Evolutionary conservation across 176 grass and related monocot species (phyloP), one percentile per base, ranked within the genome.

Genomic region (Phoenix roebelenii): DNA sequence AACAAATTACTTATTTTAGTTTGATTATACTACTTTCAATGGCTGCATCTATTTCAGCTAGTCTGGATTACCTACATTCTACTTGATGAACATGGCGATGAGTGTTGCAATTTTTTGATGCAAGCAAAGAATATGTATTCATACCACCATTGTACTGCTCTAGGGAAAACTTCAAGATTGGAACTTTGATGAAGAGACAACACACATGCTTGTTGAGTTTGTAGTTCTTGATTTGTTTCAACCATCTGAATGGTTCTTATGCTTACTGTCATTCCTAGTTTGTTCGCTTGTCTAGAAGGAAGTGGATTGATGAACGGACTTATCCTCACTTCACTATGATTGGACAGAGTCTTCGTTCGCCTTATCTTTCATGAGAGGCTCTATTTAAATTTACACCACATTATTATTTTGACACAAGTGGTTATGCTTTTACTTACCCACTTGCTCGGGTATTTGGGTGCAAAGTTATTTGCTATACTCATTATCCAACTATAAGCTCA

Each of bases 321-420:
- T 91, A 91, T 77, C 81, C 93, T 4, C 76, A 67, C 51, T 97
- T 97, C 66, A 97, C 93, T 5, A 97, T 97, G 93, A 97, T 97
- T 25, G 93, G 93, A 5, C 87, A 97, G 74, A 91, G 87, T 68
- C 78, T 97, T 66, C 87, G 93, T 24, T 91, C 93, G 7, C 69
- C 85, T 63, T 97, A 91, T 68, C 87, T 97, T 49, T 77, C 84
- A 74, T 97, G 84, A 84, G 93, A 91, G 59, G 93, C 93, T 77
- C 74, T 97, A 18, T 61, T 64, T 14, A 91, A 88, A 54, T 85
- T 85, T 66, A 85, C 76, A 3, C 93, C 84, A 0, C 68, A 91
- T 29, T 85, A 80, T 50, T 97, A 91, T 74, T 77, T 97, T 66
- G 93, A 97, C 65, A 97, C 87, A 23, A 97, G 93, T 59, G 87